A percentile compares a stretch with the other conserved stretches of the same genome.
Evolutionary conservation across 768 basidiomycete genomes (phyloP).

Genomic region (Tephrocybe sp.): DNA sequence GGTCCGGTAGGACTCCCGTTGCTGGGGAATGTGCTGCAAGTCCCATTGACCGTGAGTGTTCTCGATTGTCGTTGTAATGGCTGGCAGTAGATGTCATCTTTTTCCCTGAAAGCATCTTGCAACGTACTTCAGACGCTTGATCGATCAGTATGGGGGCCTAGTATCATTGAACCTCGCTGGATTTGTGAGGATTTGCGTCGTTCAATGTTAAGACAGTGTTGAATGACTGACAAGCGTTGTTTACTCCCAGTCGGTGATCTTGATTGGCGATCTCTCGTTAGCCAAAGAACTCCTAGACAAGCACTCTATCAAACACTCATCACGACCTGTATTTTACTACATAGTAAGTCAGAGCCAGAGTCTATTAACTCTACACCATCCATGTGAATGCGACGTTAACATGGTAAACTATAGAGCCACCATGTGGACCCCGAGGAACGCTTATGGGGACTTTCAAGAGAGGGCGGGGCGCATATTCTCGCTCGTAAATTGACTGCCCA

Average conservation of each 20-base stretch:
- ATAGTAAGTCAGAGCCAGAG: background rate
- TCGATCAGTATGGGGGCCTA: background rate
- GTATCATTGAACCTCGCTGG: background rate
- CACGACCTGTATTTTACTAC: background rate
- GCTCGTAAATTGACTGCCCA: background rate
- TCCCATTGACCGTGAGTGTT: background rate
- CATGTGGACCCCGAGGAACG: background rate
- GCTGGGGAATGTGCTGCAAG: background rate
- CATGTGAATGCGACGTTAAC: background rate
- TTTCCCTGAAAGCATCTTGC: background rate
- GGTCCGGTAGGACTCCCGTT: background rate
- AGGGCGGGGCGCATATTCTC: background rate
- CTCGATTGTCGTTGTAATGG: background rate
- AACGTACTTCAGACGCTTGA: background rate
- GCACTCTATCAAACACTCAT: background rate
- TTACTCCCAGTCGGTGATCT: background rate
- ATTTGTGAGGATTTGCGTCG: background rate
- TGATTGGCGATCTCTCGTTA: background rate
- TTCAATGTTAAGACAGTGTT: background rate
- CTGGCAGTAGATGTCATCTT: background rate
- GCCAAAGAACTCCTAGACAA: background rate
- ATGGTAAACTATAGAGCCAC: background rate
- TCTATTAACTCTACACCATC: background rate
- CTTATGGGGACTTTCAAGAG: background rate
- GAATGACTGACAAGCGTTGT: background rate